Evolutionary conservation across 1,284 basidiomycete species (phyloP), one percentile per base, ranked within the genome.

Genomic region (Fistulinella staudtii): DNA sequence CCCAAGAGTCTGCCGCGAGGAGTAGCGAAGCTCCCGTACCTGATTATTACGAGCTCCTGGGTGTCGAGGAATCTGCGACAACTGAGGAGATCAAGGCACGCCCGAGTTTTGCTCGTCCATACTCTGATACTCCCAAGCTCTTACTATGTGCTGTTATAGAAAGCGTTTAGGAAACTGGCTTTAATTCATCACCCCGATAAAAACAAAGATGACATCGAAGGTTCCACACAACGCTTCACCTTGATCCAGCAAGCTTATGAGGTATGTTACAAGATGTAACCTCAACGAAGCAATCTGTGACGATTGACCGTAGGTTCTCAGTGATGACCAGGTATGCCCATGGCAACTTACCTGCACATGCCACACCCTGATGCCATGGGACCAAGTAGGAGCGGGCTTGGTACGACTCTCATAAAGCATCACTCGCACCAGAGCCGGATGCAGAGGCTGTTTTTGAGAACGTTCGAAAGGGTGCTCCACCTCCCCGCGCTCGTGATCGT

Each of bases 371-470:
- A 65, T 47, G 22, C 7, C 33, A 11, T 53, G 53, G 22, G 48
- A 51, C 57, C 60, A 71, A 74, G 71, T 77, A 93, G 89, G 94
- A 99, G 75, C 76, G 95, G 51, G 93, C 95, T 33, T 99, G 94
- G 90, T 99, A 99, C 65, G 95, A 99, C 65, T 84, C 84, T n/a
- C 94, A 98, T 64, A 80, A 89, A 36, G 85, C 91, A 25, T 86
- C 88, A n/a, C 74, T 93, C 8, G 75, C 76, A 10, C 88, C 90
- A 2, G 87, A 90, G 55, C 84, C 88, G 31, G 92, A 94, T 62
- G 86, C 80, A 17, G 77, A 85, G 45, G 82, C 80, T 9, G 80
- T 94, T 5, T 91, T 91, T 56, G 84, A 93, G 50, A 89, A 93
- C 55, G 87, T 96, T 51, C 77, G 81, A 42, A 77, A 70, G 38